Base-by-base conservation (phyloP, 148 eudicot genomes). In the Silene conica region DNA sequence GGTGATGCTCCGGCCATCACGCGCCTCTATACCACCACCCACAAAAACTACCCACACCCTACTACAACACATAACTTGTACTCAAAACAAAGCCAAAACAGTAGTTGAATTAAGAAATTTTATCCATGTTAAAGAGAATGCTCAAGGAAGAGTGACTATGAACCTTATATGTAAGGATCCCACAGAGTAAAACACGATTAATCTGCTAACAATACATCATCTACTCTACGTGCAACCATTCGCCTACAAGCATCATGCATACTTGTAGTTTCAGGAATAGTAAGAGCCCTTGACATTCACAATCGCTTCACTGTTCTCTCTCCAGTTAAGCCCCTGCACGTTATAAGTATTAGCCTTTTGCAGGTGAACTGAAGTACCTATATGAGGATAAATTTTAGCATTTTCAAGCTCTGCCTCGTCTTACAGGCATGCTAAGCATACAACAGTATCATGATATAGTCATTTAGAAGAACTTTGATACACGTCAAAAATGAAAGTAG, bases 91-190 rank as follows among this genome's bases (percentile, higher is more conserved):
- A n/a, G n/a, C n/a, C n/a, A n/a, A n/a, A n/a, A n/a, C n/a, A n/a
- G n/a, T n/a, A n/a, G n/a, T n/a, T n/a, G n/a, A n/a, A n/a, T n/a
- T n/a, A n/a, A n/a, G n/a, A n/a, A n/a, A n/a, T n/a, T n/a, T n/a
- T n/a, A n/a, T n/a, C n/a, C n/a, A n/a, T n/a, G n/a, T n/a, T n/a
- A n/a, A n/a, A n/a, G n/a, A n/a, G 41, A 68, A 73, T 75, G 25
- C 20, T 5, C n/a, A 56, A 76, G 14, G 73, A 69, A 22, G 21
- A 61, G 38, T 43, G 38, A 70, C 58, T 21, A 34, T 43, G 74
- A 69, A 95, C 99, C 97, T 92, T 95, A 79, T 95, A 97, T 41
- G 97, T 95, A 58, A 95, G 84, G 73, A 95, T 95, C 69, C 98
- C 98, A 82, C 97, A 92, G 67, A 95, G 91, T 80, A 95, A 84